Conservation (phyloP, 208 protist genomes). For the Acanthamoeba rhysodes region DNA sequence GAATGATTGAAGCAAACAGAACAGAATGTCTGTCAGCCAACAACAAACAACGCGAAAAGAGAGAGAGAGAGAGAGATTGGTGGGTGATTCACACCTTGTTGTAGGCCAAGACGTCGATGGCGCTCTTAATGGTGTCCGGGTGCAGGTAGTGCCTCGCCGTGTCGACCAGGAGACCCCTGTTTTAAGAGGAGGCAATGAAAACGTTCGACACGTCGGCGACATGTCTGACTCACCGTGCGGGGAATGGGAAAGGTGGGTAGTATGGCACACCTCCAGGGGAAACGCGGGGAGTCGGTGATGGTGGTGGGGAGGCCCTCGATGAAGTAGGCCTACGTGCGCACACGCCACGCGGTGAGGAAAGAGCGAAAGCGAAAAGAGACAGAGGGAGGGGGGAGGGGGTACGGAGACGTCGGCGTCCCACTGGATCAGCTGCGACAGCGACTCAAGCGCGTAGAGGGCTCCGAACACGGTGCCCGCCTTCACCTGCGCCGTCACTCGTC, state of each 20-base stretch:
- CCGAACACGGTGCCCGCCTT: slow-evolving; percentile 3
- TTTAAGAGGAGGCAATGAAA: background rate
- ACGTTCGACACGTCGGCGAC: background rate
- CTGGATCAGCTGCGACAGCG: slow-evolving; percentile 1
- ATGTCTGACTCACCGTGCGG: no score
- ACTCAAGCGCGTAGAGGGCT: background rate
- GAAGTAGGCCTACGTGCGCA: background rate
- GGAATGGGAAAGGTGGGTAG: no score
- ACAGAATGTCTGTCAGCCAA: background rate
- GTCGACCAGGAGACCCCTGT: background rate
- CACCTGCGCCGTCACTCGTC: background rate
- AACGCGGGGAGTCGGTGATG: slow-evolving; percentile 17
- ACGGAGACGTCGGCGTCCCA: background rate
- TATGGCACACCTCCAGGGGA: background rate
- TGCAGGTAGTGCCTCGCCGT: slow-evolving; percentile 25
- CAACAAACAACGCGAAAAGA: no score
- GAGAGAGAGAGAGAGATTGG: no score
- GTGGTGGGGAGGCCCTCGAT: background rate
- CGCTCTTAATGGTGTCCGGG: background rate
- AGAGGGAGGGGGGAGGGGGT: no score
- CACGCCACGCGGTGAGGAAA: background rate
- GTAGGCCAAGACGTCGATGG: background rate
- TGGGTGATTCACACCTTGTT: background rate
- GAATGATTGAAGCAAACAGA: background rate
- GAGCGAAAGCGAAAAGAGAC: no score